phyloP scores from a whole-genome alignment of 306 rosid species.

The Nissolia schottii region DNA sequence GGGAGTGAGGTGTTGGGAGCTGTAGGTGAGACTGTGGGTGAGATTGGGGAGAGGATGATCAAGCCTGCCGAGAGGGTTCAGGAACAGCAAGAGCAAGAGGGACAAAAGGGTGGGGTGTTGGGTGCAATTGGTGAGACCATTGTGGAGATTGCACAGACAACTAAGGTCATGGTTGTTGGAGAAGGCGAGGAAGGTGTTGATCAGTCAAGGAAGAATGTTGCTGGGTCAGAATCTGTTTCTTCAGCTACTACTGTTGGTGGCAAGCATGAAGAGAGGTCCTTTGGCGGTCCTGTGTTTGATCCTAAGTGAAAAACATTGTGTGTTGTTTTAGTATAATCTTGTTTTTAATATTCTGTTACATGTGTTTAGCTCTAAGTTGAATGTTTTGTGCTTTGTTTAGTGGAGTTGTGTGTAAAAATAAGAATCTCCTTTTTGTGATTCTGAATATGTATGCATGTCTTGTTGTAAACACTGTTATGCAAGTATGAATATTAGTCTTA shows the following conservation, averaged over 20 bases:
- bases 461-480: neutral
- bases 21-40: constrained; percentile 32
- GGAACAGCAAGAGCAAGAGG: neutral
- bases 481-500: neutral
- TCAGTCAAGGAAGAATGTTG: neutral
- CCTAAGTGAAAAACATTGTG: neutral
- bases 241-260: neutral
- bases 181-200: neutral
- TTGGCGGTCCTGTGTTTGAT: neutral
- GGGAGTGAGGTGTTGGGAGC: constrained; percentile 30
- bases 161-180: constrained; percentile 50
- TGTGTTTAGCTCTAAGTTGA: neutral
- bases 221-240: neutral
- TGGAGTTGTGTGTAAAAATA: constrained; percentile 15
- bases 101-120: constrained; percentile 29
- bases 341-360: neutral
- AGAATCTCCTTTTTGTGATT: constrained; percentile 10
- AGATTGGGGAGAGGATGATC: constrained; percentile 26
- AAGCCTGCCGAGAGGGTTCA: constrained; percentile 29
- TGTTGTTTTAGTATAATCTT: neutral
- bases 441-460: neutral
- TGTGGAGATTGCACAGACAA: constrained; percentile 56
- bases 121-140: constrained; percentile 69
- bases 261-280: neutral
- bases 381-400: constrained; percentile 3